Percentiles rank a stretch among this genome's conserved stretches.
Evolutionary conservation across 352 stramenopile genomes (phyloP).

Genomic region (Phytopythium vexans): DNA sequence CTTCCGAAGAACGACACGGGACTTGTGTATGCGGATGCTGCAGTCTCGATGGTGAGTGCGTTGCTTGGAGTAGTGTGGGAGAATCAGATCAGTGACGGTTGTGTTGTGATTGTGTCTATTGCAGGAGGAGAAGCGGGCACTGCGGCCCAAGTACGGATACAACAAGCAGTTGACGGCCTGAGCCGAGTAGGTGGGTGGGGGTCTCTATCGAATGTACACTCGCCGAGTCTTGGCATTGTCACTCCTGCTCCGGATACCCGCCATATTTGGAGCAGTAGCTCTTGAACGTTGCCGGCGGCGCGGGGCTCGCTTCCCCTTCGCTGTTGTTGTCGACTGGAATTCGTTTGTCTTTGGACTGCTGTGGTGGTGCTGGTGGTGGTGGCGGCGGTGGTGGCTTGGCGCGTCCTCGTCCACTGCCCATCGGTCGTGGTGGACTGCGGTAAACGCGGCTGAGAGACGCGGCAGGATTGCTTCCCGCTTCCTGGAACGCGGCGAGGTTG

Average conservation of each 20-base stretch:
- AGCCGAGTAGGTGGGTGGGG: conserved; percentile 6
- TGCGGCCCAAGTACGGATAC: conserved; percentile 77
- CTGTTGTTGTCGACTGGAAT: conserved; percentile 10
- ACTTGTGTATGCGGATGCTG: conserved; percentile 53
- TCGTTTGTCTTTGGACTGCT: neutral
- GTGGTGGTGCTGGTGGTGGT: conserved; percentile 13
- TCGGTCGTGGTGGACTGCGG: conserved; percentile 6
- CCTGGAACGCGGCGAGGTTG: conserved; percentile 57
- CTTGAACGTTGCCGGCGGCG: conserved; percentile 42
- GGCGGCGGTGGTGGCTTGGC: too few relatives aligned
- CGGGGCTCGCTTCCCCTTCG: neutral
- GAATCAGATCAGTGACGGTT: neutral
- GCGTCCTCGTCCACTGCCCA: too few relatives aligned
- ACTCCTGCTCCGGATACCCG: conserved; percentile 55
- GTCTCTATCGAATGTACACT: neutral
- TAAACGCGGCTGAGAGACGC: conserved; percentile 6
- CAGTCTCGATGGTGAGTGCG: conserved; percentile 50
- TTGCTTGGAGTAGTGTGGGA: neutral
- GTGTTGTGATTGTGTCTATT: neutral
- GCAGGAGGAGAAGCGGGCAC: conserved; percentile 77
- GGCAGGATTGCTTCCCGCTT: conserved; percentile 8
- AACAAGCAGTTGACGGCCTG: conserved; percentile 33
- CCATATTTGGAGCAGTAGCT: conserved; percentile 87
- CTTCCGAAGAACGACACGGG: conserved; percentile 33
- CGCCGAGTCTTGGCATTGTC: neutral